Percentiles rank a stretch among this genome's conserved stretches.
Evolutionary conservation across 495 filamentous ascomycete genomes (phyloP).

Genomic region (Aspergillus egyptiacus): DNA sequence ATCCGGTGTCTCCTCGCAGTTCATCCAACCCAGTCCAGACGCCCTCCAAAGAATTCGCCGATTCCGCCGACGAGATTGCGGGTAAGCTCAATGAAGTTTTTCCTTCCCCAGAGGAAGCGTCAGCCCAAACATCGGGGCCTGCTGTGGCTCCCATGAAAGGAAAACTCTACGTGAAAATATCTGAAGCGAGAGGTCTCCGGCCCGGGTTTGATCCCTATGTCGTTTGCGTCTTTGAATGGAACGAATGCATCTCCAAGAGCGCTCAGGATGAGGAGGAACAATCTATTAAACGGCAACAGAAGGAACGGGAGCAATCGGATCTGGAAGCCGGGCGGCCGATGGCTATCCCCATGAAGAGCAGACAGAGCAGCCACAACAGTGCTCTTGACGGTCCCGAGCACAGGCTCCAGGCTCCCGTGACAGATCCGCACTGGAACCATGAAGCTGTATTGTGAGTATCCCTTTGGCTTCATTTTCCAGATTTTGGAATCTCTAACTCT

Average conservation of each 20-base stretch:
- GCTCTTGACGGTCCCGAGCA: slow-evolving; percentile 62
- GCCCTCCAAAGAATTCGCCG: slow-evolving; percentile 24
- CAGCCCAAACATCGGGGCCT: slow-evolving; percentile 39
- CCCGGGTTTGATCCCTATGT: slow-evolving; percentile 87
- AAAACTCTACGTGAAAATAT: slow-evolving; percentile 82
- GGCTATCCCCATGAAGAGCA: slow-evolving; percentile 92
- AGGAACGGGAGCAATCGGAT: slow-evolving; percentile 53
- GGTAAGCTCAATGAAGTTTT: slow-evolving; percentile 43
- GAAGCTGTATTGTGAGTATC: slow-evolving; percentile 84
- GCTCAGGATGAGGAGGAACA: slow-evolving; percentile 55
- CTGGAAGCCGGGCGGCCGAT: slow-evolving; percentile 76
- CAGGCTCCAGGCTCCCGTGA: slow-evolving; percentile 62
- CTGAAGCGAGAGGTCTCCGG: slow-evolving; percentile 73
- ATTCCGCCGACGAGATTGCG: slow-evolving; percentile 34
- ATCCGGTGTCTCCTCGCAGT: slow-evolving; percentile 26
- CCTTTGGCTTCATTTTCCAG: slow-evolving; percentile 1
- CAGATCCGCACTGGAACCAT: slow-evolving; percentile 91
- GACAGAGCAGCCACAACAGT: slow-evolving; percentile 92
- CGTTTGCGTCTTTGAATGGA: slow-evolving; percentile 93
- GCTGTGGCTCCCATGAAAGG: slow-evolving; percentile 75
- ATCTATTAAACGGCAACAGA: slow-evolving; percentile 28
- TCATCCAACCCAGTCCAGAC: slow-evolving; percentile 22
- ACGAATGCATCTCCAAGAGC: slow-evolving; percentile 88
- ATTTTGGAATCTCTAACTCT: slow-evolving; percentile 1
- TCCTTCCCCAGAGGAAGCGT: slow-evolving; percentile 28